phyloP scores from a whole-genome alignment of 2,329 filamentous ascomycete genomes.

The Neofusicoccum kwambonambiense region DNA sequence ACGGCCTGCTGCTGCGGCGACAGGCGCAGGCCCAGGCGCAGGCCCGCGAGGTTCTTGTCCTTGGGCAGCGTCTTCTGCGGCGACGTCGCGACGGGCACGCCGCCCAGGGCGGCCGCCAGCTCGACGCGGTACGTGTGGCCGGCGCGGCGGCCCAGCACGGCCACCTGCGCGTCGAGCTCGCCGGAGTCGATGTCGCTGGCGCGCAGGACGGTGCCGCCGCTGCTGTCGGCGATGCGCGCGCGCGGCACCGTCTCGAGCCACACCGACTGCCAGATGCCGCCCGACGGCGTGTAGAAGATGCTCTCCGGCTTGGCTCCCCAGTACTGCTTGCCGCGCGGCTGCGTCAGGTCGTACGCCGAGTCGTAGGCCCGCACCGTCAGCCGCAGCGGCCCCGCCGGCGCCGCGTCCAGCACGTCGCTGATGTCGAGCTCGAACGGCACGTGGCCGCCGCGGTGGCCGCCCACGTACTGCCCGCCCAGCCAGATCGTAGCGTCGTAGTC shows the following conservation, averaged over 20 bases:
- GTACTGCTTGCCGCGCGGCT: conserved; percentile 68
- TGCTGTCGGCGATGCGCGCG: conserved; percentile 55
- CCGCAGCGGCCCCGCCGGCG: conserved; percentile 21
- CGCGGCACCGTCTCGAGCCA: conserved; percentile 58
- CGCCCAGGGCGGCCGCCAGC: conserved; percentile 54
- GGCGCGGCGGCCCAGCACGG: conserved; percentile 50
- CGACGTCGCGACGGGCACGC: conserved; percentile 46
- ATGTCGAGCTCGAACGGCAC: conserved; percentile 59
- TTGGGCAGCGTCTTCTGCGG: conserved; percentile 45
- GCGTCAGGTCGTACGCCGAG: conserved; percentile 62
- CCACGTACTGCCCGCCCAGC: conserved; percentile 54
- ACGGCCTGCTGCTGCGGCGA: conserved; percentile 41
- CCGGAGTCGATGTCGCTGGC: conserved; percentile 56
- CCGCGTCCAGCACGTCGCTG: conserved; percentile 44
- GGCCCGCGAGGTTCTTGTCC: conserved; percentile 49
- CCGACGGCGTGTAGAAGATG: conserved; percentile 59
- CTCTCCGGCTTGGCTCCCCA: conserved; percentile 61
- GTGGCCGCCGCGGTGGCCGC: conserved; percentile 59
- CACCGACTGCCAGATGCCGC: conserved; percentile 59
- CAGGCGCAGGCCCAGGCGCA: conserved; percentile 53
- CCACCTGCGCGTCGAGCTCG: conserved; percentile 51
- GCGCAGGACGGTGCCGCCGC: conserved; percentile 57
- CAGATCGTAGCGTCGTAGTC: conserved; percentile 62
- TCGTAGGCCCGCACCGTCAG: conserved; percentile 62
- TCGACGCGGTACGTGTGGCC: conserved; percentile 51